A percentile compares a stretch with the other conserved stretches of the same genome.
Evolutionary conservation across 257 asterid species (phyloP).

Genomic region (Lycium barbarum): DNA sequence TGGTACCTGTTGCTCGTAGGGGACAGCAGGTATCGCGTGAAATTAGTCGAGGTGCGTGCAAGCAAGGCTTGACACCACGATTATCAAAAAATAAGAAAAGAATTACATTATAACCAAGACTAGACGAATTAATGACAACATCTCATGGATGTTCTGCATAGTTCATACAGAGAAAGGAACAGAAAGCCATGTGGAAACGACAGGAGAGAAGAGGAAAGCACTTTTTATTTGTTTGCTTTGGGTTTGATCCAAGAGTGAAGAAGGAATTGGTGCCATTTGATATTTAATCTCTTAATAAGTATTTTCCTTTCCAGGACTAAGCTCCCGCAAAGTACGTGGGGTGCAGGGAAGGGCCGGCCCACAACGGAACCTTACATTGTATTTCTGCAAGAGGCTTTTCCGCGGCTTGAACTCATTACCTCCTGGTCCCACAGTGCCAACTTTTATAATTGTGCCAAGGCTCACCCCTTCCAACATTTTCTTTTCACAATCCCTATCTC

Average conservation of each 20-base stretch:
- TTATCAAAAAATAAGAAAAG: background rate
- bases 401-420: background rate
- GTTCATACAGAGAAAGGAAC: background rate
- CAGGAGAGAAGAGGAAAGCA: background rate
- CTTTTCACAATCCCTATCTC: background rate
- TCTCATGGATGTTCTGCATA: background rate
- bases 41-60: too few species aligned
- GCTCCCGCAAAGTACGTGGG: background rate
- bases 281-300: background rate
- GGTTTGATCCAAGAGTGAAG: background rate
- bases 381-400: background rate
- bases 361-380: slow-evolving; percentile 10
- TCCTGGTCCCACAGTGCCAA: background rate
- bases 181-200: background rate
- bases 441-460: slow-evolving; percentile 6
- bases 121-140: background rate
- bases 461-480: background rate
- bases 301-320: background rate
- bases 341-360: background rate
- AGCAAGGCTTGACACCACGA: too few species aligned
- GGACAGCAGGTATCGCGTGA: too few species aligned
- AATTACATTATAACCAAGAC: background rate
- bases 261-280: background rate
- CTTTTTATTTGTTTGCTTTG: background rate
- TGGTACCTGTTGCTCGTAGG: too few species aligned